phyloP scores from a whole-genome alignment of 2,329 filamentous ascomycete species.

The Fusarium aywerte region DNA sequence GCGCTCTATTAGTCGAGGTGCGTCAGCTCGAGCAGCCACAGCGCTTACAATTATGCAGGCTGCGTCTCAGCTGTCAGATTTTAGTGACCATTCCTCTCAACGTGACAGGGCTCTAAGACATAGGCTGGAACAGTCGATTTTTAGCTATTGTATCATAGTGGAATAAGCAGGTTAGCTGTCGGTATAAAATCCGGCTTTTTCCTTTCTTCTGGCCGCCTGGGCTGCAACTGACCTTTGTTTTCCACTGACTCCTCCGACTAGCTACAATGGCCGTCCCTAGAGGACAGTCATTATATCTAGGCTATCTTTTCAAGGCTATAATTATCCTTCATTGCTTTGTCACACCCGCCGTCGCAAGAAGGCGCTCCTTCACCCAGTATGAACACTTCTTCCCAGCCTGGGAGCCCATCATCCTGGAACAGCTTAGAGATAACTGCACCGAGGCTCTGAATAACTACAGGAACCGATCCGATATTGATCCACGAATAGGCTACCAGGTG shows the following conservation, averaged over 20 bases:
- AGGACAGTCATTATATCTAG: background rate
- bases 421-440: constrained; percentile 7
- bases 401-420: constrained; percentile 4
- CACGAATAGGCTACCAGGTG: constrained; percentile 13
- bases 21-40: background rate
- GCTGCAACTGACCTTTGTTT: background rate
- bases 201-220: accelerated
- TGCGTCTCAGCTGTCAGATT: background rate
- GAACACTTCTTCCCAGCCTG: constrained; percentile 38
- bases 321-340: background rate
- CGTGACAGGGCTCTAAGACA: too few relatives aligned
- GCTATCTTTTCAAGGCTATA: background rate
- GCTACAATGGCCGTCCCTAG: background rate
- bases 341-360: background rate
- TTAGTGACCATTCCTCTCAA: too few relatives aligned
- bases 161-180: background rate
- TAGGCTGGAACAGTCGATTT: background rate
- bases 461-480: background rate
- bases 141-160: too few relatives aligned
- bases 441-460: background rate
- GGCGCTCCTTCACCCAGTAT: constrained; percentile 24
- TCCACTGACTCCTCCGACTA: background rate
- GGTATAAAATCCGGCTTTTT: background rate
- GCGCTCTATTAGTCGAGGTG: too few relatives aligned
- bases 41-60: background rate